Evolutionary conservation across 2,329 filamentous ascomycete species (phyloP), one percentile per base, ranked within the genome.

Genomic region (Penicillium psychrosexuale): DNA sequence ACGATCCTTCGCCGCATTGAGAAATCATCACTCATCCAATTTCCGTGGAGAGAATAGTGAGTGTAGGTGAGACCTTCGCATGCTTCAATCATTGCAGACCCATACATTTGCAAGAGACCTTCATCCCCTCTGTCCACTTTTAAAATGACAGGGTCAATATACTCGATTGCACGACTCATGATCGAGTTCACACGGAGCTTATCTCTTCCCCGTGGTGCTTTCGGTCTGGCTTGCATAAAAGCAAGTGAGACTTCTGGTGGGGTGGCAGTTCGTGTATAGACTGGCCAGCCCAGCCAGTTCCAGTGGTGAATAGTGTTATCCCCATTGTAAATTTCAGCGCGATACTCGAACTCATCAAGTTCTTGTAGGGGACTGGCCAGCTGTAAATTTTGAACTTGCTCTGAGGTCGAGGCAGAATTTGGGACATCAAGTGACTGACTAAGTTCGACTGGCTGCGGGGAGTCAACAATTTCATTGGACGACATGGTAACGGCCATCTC

Each of bases 311-410:
- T 44, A 1, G 2, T 12, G 0, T 9, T 1, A n/a, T 36, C 39
- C 2, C n/a, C 9, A 1, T 5, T 36, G 1, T 5, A 11, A 22
- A 24, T 3, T 5, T 15, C 6, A 0, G 15, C 5, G 1, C 45
- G 45, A 7, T 27, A 24, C 1, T 24, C 3, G 22, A 24, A 47
- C 1, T 36, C 3, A 5, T 36, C 22, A 24, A 24, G 22, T 5
- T 24, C 22, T 24, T 1, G 22, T 24, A 3, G 22, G 5, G 22
- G 22, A 24, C 22, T 24, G 22, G 22, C 22, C 22, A 24, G 22
- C 22, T 24, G 22, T 24, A 24, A 24, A 24, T 24, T 24, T 24
- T 7, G 33, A 13, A 34, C 15, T 34, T 13, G 13, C 3, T n/a
- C 15, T 1, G 6, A 6, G 13, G 33, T n/a, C 33, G 33, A 8